Evolutionary conservation across 2,329 filamentous ascomycete species (phyloP).

Genomic region (Curvularia lunata): DNA sequence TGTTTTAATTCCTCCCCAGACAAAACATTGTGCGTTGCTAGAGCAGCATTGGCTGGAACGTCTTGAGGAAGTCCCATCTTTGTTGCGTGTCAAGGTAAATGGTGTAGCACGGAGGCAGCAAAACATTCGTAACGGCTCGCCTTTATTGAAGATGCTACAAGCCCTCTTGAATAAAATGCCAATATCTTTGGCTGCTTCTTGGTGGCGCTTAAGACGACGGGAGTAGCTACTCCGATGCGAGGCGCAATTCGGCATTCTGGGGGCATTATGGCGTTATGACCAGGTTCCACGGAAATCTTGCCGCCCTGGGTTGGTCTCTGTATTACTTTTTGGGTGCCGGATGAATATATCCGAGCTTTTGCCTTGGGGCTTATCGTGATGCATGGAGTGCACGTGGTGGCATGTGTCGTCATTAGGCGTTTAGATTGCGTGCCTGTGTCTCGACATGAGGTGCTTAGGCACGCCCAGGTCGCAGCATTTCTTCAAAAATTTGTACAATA

Average conservation of each 20-base stretch:
- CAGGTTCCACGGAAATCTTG: constrained; percentile 2
- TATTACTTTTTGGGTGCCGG: neutral
- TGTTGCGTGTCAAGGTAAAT: neutral
- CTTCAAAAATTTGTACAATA: neutral
- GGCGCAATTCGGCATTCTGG: constrained; percentile 14
- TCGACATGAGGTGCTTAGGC: neutral
- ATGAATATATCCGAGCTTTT: neutral
- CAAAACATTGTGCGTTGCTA: neutral
- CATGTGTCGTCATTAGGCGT: constrained; percentile 9
- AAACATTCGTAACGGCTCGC: neutral
- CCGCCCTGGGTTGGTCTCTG: neutral
- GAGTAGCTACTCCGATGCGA: neutral
- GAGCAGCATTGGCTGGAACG: neutral
- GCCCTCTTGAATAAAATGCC: neutral
- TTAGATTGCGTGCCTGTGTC: constrained; percentile 11
- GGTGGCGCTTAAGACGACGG: neutral
- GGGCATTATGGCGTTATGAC: constrained; percentile 13
- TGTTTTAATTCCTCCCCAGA: neutral
- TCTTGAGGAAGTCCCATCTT: constrained; percentile 9
- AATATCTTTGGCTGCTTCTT: neutral
- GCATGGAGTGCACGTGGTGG: constrained; percentile 1
- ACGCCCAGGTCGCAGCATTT: neutral
- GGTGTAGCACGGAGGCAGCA: neutral
- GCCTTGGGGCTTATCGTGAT: neutral
- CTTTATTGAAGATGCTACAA: constrained; percentile 3